Base-by-base conservation (phyloP, 345 rosid genomes). In the Arabidopsis thaliana region DNA sequence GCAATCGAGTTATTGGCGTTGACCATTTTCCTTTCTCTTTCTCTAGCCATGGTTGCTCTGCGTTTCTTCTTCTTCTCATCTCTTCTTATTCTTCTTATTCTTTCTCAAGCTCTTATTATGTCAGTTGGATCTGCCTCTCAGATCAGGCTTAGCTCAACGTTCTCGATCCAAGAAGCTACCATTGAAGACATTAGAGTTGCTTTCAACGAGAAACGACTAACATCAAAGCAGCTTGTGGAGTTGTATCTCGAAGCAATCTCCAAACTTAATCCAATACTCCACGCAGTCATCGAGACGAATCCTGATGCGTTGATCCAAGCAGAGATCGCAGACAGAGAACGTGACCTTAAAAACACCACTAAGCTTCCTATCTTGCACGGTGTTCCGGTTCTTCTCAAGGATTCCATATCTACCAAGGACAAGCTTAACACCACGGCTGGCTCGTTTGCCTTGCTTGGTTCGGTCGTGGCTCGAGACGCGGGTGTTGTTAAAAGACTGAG, bases 361-460 rank as follows among this genome's bases (percentile, higher is more conserved):
- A 2, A 56, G 28, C 70, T 77, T 44, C 72, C 72, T 30, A 1
- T 59, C 56, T 75, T 93, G 76, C 95, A 85, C 28, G 96, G 92
- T 13, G 81, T 91, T 77, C 96, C 93, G 0, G 7, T 93, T 33
- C 71, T 88, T 24, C 83, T 91, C 65, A 90, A 93, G 79, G 96
- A 93, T 30, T 84, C 70, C 36, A 86, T 89, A 8, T 92, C 79
- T 10, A 87, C 96, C 30, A 85, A 85, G 45, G 91, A 87, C 38
- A 81, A 76, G 80, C 75, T 91, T 75, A 89, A 85, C 80, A 91
- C 93, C 2, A 86, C 93, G 0, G 89, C 91, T n/a, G 95, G 93
- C 8, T 90, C 92, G 1, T 81, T 85, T 5, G 89, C 96, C 0
- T 78, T 90, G 75, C 74, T 87, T 3, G 82, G 97, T 11, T 93